Base-by-base conservation (phyloP, 805 yeast species). In the Nakazawaea wyomingensis region DNA sequence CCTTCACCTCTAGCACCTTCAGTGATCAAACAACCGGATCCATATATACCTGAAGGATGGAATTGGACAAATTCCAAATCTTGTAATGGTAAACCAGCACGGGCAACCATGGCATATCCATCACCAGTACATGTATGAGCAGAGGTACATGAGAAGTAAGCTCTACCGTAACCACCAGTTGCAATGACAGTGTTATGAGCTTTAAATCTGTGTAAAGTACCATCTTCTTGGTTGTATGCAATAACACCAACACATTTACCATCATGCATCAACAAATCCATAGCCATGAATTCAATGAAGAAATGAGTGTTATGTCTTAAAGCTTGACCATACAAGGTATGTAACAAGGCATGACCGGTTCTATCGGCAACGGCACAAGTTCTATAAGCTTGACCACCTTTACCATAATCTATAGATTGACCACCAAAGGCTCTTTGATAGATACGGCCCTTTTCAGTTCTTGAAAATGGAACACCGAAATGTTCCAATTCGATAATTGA, bases 1-100 rank as follows among this genome's bases (percentile, higher is more conserved):
- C 99, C 99, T 76, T 93, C 99, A 78, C 99, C 99, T 76, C 99
- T 85, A 54, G 97, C 96, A 73, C 99, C 99, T 72, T 93, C 99
- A 45, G 99, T 93, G 66, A 93, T 93, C 73, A 91, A 74, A 76
- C 98, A 93, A 52, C 99, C 99, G 32, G 98, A 88, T 48, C 99
- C 99, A 68, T 91, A 91, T 68, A 91, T 93, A 78, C 99, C 99
- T 20, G 98, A 89, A 44, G 99, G 99, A 69, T 91, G 99, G 88
- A 91, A 91, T 72, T 91, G 99, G 50, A 91, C 90, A 62, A 91
- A 91, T 72, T 91, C 99, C 69, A 91, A 74, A 71, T 91, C 99
- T 72, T 91, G 96, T 61, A 91, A 76, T 47, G 99, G 99, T 66
- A 91, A 80, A 49, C 99, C 99, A 43, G 99, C 99, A 71, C 99